phyloP scores from a whole-genome alignment of 192 early-diverging fungal genomes.

The Powellomyces hirtus region DNA sequence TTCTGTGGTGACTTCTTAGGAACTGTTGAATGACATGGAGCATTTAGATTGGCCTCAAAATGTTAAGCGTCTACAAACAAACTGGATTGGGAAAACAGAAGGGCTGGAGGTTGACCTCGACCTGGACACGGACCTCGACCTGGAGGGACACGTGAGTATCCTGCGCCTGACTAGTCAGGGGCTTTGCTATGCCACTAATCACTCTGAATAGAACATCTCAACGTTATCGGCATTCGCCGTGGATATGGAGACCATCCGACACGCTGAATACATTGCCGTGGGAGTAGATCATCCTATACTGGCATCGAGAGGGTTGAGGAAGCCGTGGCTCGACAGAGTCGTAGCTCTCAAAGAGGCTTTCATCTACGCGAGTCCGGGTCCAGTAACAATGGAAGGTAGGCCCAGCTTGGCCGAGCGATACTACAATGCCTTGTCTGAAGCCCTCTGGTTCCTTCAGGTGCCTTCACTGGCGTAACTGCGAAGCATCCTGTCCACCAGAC shows the following conservation, averaged over 20 bases:
- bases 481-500: slow-evolving; percentile 3
- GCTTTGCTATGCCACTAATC: too few species aligned
- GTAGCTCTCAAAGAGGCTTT: not conserved
- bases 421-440: not conserved
- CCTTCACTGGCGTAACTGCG: slow-evolving; percentile 23
- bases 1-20: slow-evolving; percentile 22
- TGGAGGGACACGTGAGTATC: too few species aligned
- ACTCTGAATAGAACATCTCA: too few species aligned
- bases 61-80: slow-evolving; percentile 83
- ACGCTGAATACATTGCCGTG: slow-evolving; percentile 27
- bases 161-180: too few species aligned
- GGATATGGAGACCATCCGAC: too few species aligned
- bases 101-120: slow-evolving; percentile 44
- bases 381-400: not conserved
- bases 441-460: not conserved
- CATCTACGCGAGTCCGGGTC: too few species aligned
- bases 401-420: not conserved
- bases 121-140: not conserved
- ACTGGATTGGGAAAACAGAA: slow-evolving; percentile 90
- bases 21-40: slow-evolving; percentile 74
- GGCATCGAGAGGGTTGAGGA: not conserved
- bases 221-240: not conserved
- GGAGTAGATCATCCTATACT: slow-evolving; percentile 33
- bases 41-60: slow-evolving; percentile 82
- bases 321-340: not conserved